Conservation (phyloP, 441 rosid species). For the Populus trichocarpa region DNA sequence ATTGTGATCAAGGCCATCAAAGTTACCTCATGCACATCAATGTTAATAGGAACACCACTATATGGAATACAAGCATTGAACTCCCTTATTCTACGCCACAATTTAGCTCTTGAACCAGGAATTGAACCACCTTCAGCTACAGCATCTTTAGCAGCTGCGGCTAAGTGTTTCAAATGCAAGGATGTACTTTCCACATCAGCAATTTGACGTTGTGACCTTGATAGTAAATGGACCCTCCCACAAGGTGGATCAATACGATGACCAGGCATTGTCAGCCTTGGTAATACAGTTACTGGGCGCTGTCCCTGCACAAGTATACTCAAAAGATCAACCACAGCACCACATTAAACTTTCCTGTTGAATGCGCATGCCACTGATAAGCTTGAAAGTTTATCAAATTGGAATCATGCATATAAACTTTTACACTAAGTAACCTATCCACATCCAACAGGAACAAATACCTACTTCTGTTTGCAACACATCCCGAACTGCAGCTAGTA, state of each 20-base stretch:
- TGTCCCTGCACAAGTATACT: constrained; percentile 67
- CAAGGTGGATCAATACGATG: constrained; percentile 98
- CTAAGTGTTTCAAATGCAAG: constrained; percentile 93
- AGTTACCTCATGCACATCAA: constrained; percentile 97
- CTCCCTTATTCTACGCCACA: constrained; percentile 99
- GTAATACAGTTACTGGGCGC: constrained; percentile 78
- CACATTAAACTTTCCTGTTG: constrained; percentile 4
- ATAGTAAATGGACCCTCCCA: constrained; percentile 74
- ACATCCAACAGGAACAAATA: constrained; percentile 38
- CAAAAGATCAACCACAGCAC: constrained; percentile 17
- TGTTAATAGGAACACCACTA: constrained; percentile 78
- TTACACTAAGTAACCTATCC: background rate
- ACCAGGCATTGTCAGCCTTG: constrained; percentile 99
- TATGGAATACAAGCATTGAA: constrained; percentile 95
- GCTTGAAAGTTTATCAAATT: background rate
- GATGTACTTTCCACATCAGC: constrained; percentile 72
- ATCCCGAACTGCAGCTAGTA: constrained; percentile 97
- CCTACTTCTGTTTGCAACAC: constrained; percentile 94
- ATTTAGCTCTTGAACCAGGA: constrained; percentile 95
- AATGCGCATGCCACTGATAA: constrained; percentile 14
- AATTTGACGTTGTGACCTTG: constrained; percentile 48
- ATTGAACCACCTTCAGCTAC: constrained; percentile 97
- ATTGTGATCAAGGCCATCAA: constrained; percentile 98
- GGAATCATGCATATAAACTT: background rate
- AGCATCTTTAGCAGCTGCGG: constrained; percentile 98